Evolutionary conservation across 495 filamentous ascomycete species (phyloP).

Genomic region (Penicillium parvum): DNA sequence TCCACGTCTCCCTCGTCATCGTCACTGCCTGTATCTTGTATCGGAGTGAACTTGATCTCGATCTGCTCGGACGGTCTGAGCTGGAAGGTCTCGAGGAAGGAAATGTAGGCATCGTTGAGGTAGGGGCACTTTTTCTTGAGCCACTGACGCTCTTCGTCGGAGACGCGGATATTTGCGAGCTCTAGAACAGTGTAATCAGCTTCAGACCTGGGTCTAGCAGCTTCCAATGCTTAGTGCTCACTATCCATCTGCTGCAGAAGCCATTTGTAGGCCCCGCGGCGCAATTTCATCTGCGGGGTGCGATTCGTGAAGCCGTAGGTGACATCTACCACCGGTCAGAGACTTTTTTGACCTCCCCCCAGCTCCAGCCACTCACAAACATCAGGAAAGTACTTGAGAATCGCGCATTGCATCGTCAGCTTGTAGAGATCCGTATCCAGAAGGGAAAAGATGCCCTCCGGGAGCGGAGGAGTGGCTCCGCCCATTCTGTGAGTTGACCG

Average conservation of each 20-base stretch:
- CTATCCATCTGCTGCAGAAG: constrained; percentile 75
- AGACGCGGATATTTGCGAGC: constrained; percentile 71
- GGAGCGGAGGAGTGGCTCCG: constrained; percentile 27
- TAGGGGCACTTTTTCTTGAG: constrained; percentile 79
- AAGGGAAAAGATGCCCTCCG: constrained; percentile 81
- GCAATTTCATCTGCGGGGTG: constrained; percentile 88
- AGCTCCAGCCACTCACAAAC: constrained; percentile 49
- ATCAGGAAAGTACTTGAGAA: constrained; percentile 83
- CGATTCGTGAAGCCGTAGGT: constrained; percentile 93
- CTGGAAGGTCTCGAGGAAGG: constrained; percentile 74
- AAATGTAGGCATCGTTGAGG: constrained; percentile 69
- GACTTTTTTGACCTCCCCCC: background rate
- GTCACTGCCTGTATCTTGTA: constrained; percentile 60
- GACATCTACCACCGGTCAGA: constrained; percentile 50
- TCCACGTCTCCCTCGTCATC: constrained; percentile 68
- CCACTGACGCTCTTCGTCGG: constrained; percentile 72
- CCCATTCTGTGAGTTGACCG: constrained; percentile 24
- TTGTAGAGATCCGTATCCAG: constrained; percentile 98
- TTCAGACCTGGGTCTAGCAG: too few species aligned
- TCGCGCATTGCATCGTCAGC: constrained; percentile 96
- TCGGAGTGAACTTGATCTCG: constrained; percentile 61
- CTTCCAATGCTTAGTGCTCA: too few species aligned
- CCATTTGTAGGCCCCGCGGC: constrained; percentile 78
- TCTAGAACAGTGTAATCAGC: constrained; percentile 53
- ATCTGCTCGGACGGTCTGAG: constrained; percentile 79